Conservation (phyloP, 2,329 filamentous ascomycete species). For the Orbilia javanica region DNA sequence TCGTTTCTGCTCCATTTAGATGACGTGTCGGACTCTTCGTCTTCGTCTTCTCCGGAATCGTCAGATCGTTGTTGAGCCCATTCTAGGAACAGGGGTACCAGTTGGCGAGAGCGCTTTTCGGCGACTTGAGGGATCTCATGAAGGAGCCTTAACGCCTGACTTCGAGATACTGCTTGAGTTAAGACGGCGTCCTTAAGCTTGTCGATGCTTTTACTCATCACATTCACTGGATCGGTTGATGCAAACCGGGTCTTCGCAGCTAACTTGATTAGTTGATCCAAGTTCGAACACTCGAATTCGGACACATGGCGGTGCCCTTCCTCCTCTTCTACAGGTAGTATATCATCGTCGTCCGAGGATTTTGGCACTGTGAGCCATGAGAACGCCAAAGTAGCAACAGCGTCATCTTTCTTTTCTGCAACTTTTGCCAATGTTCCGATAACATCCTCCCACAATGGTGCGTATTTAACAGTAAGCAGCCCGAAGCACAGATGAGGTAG, state of each 20-base stretch:
- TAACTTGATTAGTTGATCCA: constrained; percentile 72
- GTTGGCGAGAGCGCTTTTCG: constrained; percentile 84
- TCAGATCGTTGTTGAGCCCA: constrained; percentile 73
- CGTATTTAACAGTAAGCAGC: constrained; percentile 80
- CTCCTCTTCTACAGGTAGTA: constrained; percentile 62
- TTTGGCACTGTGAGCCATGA: constrained; percentile 74
- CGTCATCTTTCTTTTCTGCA: constrained; percentile 77
- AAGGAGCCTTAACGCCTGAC: constrained; percentile 83
- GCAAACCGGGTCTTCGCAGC: constrained; percentile 67
- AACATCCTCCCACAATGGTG: constrained; percentile 88
- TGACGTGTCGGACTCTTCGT: constrained; percentile 64
- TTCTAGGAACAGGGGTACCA: constrained; percentile 86
- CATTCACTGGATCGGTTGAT: neutral
- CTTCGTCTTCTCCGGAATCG: constrained; percentile 64
- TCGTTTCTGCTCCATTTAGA: constrained; percentile 79
- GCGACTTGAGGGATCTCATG: constrained; percentile 79
- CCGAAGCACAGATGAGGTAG: constrained; percentile 67
- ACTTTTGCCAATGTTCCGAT: constrained; percentile 81
- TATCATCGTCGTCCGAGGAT: constrained; percentile 21
- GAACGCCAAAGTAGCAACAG: constrained; percentile 79
- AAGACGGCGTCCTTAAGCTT: constrained; percentile 18
- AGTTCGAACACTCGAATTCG: constrained; percentile 87
- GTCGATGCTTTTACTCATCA: constrained; percentile 20
- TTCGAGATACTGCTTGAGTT: constrained; percentile 70
- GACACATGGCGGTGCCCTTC: constrained; percentile 69